Base-by-base conservation (phyloP, 768 basidiomycete species). In the Royoungia palumana region DNA sequence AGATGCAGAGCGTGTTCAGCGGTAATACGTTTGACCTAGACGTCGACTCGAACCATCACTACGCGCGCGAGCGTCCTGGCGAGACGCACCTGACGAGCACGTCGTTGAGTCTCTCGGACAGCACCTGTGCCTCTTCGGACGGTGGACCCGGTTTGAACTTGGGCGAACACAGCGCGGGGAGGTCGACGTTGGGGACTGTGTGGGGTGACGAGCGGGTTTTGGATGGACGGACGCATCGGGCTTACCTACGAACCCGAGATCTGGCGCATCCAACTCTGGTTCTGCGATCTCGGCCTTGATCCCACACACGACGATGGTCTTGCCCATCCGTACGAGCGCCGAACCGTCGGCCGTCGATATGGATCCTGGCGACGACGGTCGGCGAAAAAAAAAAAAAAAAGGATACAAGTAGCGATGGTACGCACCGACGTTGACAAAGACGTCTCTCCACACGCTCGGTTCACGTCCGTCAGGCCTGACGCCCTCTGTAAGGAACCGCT, bases 101-200 rank as follows among this genome's bases (percentile, higher is more conserved):
- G 53, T 93, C 84, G 56, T 91, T 82, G 47, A 99, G 65, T 51
- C 88, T 74, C 57, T 90, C 86, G 0, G 92, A 93, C 5, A 95
- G 75, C 6, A 91, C 83, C 60, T 98, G 96, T 0, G 94, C 94
- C 63, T 98, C 94, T 53, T 97, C 94, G 0, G 82, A 77, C 0
- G 96, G 96, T 2, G 96, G 94, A 3, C 96, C 96, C 30, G 95
- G 89, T 59, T 94, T 94, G 75, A 96, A 98, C 58, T 80, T 83
- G 0, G 95, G 85, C 8, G 93, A 94, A 63, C 93, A 97, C 48
- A 98, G 78, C 0, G 95, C 88, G 2, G 94, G 88, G 2, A 99
- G 78, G 66, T 99, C 95, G 55, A 98, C 72, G 61, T 98, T 98
- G 2, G 96, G 95, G 0, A 98, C 95, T 94, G 3, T 19, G 24